Evolutionary conservation across 1,284 basidiomycete species (phyloP).

Genomic region (Fereydounia khargensis): DNA sequence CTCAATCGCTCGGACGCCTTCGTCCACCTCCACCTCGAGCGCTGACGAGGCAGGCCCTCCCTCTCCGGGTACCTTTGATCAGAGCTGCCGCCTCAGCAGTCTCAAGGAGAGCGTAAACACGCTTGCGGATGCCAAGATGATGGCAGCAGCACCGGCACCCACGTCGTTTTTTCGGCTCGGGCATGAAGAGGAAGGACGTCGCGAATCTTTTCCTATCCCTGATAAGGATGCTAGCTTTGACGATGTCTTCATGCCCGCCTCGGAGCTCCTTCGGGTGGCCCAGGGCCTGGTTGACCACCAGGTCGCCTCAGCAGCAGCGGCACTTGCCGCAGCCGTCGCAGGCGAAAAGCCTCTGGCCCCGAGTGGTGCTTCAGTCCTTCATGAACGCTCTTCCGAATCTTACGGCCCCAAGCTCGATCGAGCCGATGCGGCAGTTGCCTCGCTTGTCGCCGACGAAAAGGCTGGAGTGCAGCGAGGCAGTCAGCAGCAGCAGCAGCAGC

Average conservation of each 20-base stretch:
- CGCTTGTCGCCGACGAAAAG: too few species aligned
- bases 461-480: too few species aligned
- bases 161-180: constrained; percentile 42
- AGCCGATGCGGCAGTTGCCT: too few species aligned
- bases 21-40: constrained; percentile 25
- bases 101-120: constrained; percentile 17
- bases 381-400: too few species aligned
- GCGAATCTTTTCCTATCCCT: too few species aligned
- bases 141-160: too few species aligned
- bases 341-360: too few species aligned
- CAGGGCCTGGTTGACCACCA: constrained; percentile 31
- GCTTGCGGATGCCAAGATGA: constrained; percentile 15
- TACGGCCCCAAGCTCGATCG: too few species aligned
- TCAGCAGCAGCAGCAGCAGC: too few species aligned
- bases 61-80: constrained; percentile 20
- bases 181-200: constrained; percentile 40
- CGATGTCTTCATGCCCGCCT: constrained; percentile 35
- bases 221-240: too few species aligned
- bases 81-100: constrained; percentile 16
- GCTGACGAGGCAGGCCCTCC: constrained; percentile 31
- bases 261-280: constrained; percentile 31
- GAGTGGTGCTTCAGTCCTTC: too few species aligned
- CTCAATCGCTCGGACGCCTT: constrained; percentile 30
- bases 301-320: constrained; percentile 7
- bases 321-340: too few species aligned